Base-by-base conservation (phyloP, 2,329 filamentous ascomycete species). In the Cercospora sojina region DNA sequence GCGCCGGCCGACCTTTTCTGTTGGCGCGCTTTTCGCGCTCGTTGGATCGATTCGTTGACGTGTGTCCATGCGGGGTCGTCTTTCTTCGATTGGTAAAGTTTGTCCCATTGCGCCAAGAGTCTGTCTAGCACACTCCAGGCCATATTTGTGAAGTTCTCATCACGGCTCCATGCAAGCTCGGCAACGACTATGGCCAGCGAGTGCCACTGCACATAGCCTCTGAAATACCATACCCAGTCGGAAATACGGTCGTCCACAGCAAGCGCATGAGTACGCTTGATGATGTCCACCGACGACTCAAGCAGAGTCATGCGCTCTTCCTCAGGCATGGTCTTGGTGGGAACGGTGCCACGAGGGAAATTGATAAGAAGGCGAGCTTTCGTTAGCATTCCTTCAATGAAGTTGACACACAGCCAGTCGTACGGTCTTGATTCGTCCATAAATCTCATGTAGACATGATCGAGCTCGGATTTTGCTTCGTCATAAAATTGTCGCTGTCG, bases 171-270 rank as follows among this genome's bases (percentile, higher is more conserved):
- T 25, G 72, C 67, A 2, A 75, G 67, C 43, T 73, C 74, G 9
- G 74, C 71, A 56, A 75, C 68, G 1, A 75, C 70, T 8, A 74
- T 72, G 1, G 72, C 73, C 2, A 75, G 64, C 6, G 71, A 68
- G 61, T 75, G 73, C 74, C 74, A 75, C 31, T 74, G 74, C 10
- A 74, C 67, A 29, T 71, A 73, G 31, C 71, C 69, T 41, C 71
- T 64, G 25, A 73, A 72, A 67, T 71, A 75, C 74, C 74, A 75
- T 3, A 60, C 35, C 67, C 68, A 74, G 16, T 69, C 57, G 18
- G 59, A 35, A 5, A 71, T 64, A 4, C 69, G 59, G 2, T 67
- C 62, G 41, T 73, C 70, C 9, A 64, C 59, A 5, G 69, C 66
- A 0, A 74, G 59, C 1, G 51, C 60, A 58, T 73, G 70, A 6